Evolutionary conservation across 2,329 filamentous ascomycete genomes (phyloP), one percentile per base, ranked within the genome.

Genomic region (Colletotrichum sojae): DNA sequence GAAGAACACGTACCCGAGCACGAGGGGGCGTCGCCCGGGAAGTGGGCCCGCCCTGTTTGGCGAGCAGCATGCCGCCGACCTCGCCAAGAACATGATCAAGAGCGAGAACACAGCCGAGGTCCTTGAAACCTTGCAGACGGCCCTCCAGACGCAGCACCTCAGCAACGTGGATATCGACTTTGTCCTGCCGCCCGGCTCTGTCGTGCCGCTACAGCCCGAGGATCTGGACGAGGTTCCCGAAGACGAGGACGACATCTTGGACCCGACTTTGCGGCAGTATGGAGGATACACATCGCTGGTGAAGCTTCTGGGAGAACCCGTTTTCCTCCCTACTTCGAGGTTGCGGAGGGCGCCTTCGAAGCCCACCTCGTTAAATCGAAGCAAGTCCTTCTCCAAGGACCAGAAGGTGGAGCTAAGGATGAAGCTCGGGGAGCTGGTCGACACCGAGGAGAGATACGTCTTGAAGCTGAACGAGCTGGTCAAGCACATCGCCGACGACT

Each of bases 391-490:
- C 75, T 87, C 91, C 43, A 91, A 90, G 73, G 90, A 92, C 65
- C 94, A 98, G 76, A 97, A 97, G 76, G 88, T 94, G 73, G 92
- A 92, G 60, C 83, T 98, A 73, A 90, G 95, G 48, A 92, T 95
- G 80, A 95, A 97, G 79, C 91, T 99, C 86, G 91, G 89, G 68
- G 96, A 99, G 79, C 83, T 98, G 69, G 89, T 98, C 40, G 93
- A 97, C 75, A 99, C 96, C 0, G 96, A 99, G 79, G 94, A 96
- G 77, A 91, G 94, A 78, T 99, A 98, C 80, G 94, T 99, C 49
- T 87, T 88, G 74, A 98, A 98, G 79, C 82, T 99, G 65, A 89
- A 93, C 71, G 93, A 96, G 73, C 82, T 99, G 69, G 92, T 97
- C 49, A 90, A 92, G 71, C 89, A 91, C 68, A 90, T 98, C 36